Percentiles rank a stretch among this genome's conserved stretches.
phyloP scores from a whole-genome alignment of 2,329 filamentous ascomycete species.

The Fusarium sp. region DNA sequence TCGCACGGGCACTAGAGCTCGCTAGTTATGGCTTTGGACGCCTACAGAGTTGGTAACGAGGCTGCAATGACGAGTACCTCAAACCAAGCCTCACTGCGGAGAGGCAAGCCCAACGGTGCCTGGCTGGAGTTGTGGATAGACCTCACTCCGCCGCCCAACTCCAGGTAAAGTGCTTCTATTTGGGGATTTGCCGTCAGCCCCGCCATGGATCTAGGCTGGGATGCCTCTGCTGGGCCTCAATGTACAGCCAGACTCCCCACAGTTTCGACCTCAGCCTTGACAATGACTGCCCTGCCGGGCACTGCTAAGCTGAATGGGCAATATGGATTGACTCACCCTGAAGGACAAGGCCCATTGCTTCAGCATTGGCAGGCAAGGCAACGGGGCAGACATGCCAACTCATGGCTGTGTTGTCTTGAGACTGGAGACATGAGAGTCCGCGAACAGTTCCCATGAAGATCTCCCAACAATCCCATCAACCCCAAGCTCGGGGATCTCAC shows the following conservation, averaged over 20 bases:
- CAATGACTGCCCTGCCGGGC: conserved; percentile 12
- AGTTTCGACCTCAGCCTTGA: conserved; percentile 27
- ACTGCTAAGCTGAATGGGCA: conserved; percentile 4
- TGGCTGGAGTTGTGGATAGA: conserved; percentile 18
- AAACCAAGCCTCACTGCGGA: conserved; percentile 28
- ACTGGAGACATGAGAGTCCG: conserved; percentile 2
- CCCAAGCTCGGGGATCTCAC: neutral
- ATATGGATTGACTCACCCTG: conserved; percentile 20
- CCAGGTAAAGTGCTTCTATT: conserved; percentile 34
- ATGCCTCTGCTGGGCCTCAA: conserved; percentile 14
- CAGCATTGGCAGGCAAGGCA: conserved; percentile 13
- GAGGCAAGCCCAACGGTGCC: conserved; percentile 14
- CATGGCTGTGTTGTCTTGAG: conserved; percentile 26
- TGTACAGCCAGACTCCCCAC: conserved; percentile 17
- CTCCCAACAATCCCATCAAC: neutral
- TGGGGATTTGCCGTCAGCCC: conserved; percentile 30
- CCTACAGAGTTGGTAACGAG: conserved; percentile 28
- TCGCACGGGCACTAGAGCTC: neutral
- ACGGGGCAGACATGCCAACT: conserved; percentile 27
- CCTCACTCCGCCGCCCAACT: conserved; percentile 29
- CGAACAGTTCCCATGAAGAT: conserved; percentile 1
- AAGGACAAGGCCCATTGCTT: conserved; percentile 14
- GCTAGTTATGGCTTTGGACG: conserved; percentile 17
- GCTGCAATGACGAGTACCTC: conserved; percentile 29
- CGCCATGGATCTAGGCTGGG: conserved; percentile 7